Evolutionary conservation across 441 rosid genomes (phyloP), one percentile per base, ranked within the genome.

Genomic region (Viola pubescens): DNA sequence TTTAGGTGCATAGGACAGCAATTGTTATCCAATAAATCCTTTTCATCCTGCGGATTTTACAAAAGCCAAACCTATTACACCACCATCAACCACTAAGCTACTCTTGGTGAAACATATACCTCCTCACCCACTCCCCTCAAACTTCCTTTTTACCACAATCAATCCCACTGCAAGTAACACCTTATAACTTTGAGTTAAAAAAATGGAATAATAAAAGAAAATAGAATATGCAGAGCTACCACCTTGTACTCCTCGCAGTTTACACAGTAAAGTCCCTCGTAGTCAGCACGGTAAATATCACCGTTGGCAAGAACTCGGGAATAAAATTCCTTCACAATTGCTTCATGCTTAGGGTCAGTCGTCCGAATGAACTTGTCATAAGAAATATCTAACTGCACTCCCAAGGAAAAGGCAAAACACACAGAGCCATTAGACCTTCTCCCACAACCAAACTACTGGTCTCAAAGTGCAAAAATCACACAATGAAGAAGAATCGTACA

Each of bases 161-260:
- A 19, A 19, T 19, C 26, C 26, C 26, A 19, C 26, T 19, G 26
- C 26, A 19, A 19, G 26, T 19, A 19, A 19, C 26, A 19, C 26
- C 26, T 19, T 19, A 19, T 19, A 19, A 19, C 26, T 19, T 19
- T 19, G 26, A 19, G 1, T 19, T 19, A 19, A 19, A 19, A 19
- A 19, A 19, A 0, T 19, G 26, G 26, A 19, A 19, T 19, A 19
- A 19, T 19, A 12, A 4, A 8, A 13, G 41, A 39, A 8, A 5
- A 39, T 16, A 43, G 16, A 12, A 8, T 48, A 12, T 26, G 58
- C 41, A 44, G 43, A 62, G 66, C 7, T 45, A 51, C 52, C 40
- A 90, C 98, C 95, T 89, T 92, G 61, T 87, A 89, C 75, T 92
- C 98, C 81, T 92, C 94, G 62, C 97, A 92, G 74, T 87, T 92